Conservation (phyloP, 2,329 filamentous ascomycete species). For the Aureobasidium lini region DNA sequence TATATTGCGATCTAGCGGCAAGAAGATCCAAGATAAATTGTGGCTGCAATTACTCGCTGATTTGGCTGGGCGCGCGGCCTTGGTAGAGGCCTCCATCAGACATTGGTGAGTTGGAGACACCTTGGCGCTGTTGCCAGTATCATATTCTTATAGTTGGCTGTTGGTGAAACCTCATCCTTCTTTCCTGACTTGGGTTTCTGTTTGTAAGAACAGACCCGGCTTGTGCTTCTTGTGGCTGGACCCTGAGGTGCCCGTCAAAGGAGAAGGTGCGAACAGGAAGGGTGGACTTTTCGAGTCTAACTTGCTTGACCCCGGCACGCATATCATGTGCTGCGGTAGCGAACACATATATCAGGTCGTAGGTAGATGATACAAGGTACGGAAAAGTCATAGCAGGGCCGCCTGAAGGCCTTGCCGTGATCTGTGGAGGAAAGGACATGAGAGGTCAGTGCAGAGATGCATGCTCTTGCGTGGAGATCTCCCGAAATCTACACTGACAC, state of each 20-base stretch:
- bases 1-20: slow-evolving; percentile 4
- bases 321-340: not conserved
- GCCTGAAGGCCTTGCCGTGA: not conserved
- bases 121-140: not conserved
- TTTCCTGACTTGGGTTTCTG: not conserved
- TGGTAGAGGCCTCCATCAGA: not conserved
- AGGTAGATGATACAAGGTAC: not conserved
- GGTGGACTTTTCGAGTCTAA: not conserved
- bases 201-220: not conserved
- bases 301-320: not conserved
- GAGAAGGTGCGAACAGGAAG: not conserved
- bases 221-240: not conserved
- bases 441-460: too few species aligned
- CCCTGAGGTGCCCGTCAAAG: not conserved
- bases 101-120: not conserved
- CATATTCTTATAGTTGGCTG: not conserved
- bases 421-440: not conserved
- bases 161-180: not conserved
- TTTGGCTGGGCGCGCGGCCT: not conserved
- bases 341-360: not conserved
- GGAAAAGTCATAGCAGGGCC: not conserved
- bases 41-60: not conserved
- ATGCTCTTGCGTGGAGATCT: not conserved
- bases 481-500: not conserved
- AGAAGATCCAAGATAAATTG: not conserved